Evolutionary conservation across 805 yeast species (phyloP), one percentile per base, ranked within the genome.

Genomic region (Candida odintsovae): DNA sequence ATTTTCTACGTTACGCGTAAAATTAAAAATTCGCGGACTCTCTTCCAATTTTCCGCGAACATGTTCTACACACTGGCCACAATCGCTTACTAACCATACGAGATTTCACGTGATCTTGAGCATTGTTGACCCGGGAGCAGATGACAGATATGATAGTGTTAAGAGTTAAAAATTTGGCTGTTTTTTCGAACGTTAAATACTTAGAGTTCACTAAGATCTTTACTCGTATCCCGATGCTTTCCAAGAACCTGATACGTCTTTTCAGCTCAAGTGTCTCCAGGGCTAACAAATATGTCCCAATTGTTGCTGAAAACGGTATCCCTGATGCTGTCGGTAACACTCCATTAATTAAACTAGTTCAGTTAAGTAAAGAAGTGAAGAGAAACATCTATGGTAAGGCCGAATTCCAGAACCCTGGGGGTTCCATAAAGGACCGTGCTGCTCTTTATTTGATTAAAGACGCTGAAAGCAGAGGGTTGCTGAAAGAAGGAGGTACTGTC

Each of bases 391-490:
- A 80, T 62, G 97, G 87, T 37, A 90, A 90, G 63, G 96, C 95
- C 6, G 97, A 89, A 66, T 86, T 81, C 69, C 84, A 85, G 83
- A 89, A 89, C 66, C 97, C 97, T 2, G 96, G 96, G 42, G 97
- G 96, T 0, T 83, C 94, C 11, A 90, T 89, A 46, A 89, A 89
- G 61, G 97, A 89, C 64, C 75, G 97, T 48, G 96, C 97, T 15
- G 96, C 96, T 0, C 70, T 85, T 33, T 87, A 70, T 59, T 73
- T 89, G 52, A 71, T 89, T 43, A 74, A 83, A 54, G 90, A 88
- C 53, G 96, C 96, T 23, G 96, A 89, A 61, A 61, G 64, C 31
- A 71, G 71, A 50, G 89, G 89, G 2, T 66, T 75, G 46, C 70
- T 89, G 47, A 62, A 68, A 48, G 78, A 89, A 4, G 94, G 95